Base-by-base conservation (phyloP, 169 alveolate genomes). In the Plasmodium cynomolgi region DNA sequence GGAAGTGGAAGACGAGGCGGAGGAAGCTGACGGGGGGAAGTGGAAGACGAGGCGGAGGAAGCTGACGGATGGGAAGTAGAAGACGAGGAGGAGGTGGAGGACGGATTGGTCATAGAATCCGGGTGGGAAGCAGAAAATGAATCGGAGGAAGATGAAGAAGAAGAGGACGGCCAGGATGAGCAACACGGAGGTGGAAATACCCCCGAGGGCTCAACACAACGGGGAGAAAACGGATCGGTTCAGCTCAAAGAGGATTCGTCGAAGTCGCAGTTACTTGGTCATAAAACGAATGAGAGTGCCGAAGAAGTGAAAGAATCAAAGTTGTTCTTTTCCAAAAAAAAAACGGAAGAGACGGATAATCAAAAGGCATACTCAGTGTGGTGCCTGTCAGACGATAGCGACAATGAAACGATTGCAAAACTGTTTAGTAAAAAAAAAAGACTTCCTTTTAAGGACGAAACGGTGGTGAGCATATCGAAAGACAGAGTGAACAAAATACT, bases 381-480 rank as follows among this genome's bases (percentile, higher is more conserved):
- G 50, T 91, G 47, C 34, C 33, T 17, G 82, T 81, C 92, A 17
- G 95, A 91, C 33, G 85, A 91, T 31, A 91, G 95, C 44, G 83
- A 79, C 31, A 74, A 91, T 91, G 95, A 91, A 91, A 26, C 41
- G 8, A 82, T 82, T 29, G 58, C 41, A 3, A 44, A 91, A 62
- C 41, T 90, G 83, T 90, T 90, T 80, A 79, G 44, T 72, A 23
- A 71, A 33, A 77, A 77, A 39, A 50, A 26, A 29, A 23, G 17
- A 13, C 20, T 34, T 6, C 26, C 37, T 3, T 74, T 34, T 37
- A 86, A 8, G n/a, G 77, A 82, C 68, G 47, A 29, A 34, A 9
- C 33, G 31, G 34, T 13, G 29, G 31, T 31, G 68, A 77, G 15
- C 81, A 71, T 75, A 17, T 29, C 71, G 58, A 91, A 73, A 33